Percentiles rank a stretch among this genome's conserved stretches.
Evolutionary conservation across 169 alveolate species (phyloP).

Genomic region (Eimeria acervulina): DNA sequence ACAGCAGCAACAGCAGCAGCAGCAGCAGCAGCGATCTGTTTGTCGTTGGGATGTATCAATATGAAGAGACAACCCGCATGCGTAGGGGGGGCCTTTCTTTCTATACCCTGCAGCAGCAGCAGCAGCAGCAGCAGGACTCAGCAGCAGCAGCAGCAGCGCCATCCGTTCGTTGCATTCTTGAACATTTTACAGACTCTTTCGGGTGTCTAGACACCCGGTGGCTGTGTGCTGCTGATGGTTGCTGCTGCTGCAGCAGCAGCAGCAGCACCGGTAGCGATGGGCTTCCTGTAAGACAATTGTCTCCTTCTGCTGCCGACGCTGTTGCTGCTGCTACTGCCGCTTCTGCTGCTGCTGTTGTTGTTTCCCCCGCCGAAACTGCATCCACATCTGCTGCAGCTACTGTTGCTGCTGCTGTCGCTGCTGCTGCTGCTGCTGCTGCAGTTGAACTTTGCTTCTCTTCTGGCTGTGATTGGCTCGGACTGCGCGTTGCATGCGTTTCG

Average conservation of each 20-base stretch:
- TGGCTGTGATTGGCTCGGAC: constrained; percentile 41
- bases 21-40: constrained; percentile 26
- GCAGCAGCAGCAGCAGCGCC: constrained; percentile 17
- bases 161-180: neutral
- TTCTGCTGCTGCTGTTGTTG: no score
- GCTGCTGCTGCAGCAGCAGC: constrained; percentile 38
- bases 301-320: neutral
- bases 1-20: constrained; percentile 2
- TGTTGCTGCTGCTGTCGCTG: constrained; percentile 27
- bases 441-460: neutral
- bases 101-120: constrained; percentile 20
- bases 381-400: neutral
- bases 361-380: no score
- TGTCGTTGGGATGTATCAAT: constrained; percentile 29
- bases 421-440: constrained; percentile 31
- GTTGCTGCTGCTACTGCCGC: neutral
- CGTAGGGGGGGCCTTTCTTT: constrained; percentile 48
- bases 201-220: constrained; percentile 45
- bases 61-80: neutral
- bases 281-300: neutral
- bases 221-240: constrained; percentile 19
- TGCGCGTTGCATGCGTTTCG: constrained; percentile 40
- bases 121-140: neutral
- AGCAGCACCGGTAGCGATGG: neutral
- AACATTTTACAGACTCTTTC: constrained; percentile 6